These are phyloP conservation scores for Daldinia loculata DNA, from an alignment of 495 filamentous ascomycete species.

Conservation along the genomic window DNA sequence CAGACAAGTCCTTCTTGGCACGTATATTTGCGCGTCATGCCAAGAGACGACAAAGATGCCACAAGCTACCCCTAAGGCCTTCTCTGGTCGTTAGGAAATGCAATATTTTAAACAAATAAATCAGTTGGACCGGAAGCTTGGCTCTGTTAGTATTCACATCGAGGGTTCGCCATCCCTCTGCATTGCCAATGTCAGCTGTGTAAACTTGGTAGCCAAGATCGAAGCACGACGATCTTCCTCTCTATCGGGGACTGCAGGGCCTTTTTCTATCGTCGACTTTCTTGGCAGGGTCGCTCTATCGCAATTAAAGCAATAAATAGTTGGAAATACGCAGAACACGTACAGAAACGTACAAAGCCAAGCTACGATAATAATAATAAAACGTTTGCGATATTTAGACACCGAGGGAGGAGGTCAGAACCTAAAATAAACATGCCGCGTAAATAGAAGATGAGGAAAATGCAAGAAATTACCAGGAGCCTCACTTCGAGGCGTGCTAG, in stretches of 20 bases:
- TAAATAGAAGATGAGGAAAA: neutral
- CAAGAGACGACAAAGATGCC: conserved; percentile 35
- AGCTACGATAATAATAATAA: conserved; percentile 14
- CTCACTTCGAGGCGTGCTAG: conserved; percentile 9
- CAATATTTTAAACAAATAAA: conserved; percentile 47
- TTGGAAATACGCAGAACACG: neutral
- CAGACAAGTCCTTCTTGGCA: conserved; percentile 39
- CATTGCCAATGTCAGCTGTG: conserved; percentile 4
- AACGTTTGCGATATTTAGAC: conserved; percentile 22
- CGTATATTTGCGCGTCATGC: conserved; percentile 36
- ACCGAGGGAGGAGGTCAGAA: conserved; percentile 37
- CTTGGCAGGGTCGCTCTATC: conserved; percentile 31
- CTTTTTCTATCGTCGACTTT: conserved; percentile 21
- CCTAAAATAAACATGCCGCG: conserved; percentile 15
- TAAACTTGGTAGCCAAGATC: conserved; percentile 19
- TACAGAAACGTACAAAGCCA: conserved; percentile 22
- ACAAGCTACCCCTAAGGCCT: conserved; percentile 11
- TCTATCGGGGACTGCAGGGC: conserved; percentile 12
- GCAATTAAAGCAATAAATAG: conserved; percentile 17
- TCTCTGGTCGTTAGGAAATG: conserved; percentile 19
- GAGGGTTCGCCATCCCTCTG: conserved; percentile 19
- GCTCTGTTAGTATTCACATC: conserved; percentile 21
- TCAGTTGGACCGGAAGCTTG: conserved; percentile 44
- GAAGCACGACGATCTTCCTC: conserved; percentile 30
- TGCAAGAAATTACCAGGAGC: conserved; percentile 21